phyloP scores from a whole-genome alignment of 2,329 filamentous ascomycete species.

The Penicillium concentricum region DNA sequence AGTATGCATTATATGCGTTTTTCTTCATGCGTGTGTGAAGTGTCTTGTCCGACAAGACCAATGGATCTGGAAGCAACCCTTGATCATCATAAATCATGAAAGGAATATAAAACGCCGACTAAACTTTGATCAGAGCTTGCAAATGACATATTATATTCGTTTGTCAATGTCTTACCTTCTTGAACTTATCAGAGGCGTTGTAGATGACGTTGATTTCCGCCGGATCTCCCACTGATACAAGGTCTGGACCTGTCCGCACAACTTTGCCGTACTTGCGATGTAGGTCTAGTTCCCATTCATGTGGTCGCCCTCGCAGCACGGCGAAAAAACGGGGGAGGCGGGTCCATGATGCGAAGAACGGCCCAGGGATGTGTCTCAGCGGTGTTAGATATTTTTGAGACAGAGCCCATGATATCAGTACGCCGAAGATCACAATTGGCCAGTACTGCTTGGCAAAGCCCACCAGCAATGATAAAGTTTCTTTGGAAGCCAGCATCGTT shows the following conservation, averaged over 20 bases:
- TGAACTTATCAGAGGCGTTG: too few relatives aligned
- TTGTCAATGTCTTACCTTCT: too few relatives aligned
- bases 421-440: neutral
- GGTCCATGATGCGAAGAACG: neutral
- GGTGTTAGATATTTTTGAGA: neutral
- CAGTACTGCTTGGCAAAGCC: neutral
- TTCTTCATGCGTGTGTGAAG: too few relatives aligned
- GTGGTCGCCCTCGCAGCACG: neutral
- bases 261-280: neutral
- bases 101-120: too few relatives aligned
- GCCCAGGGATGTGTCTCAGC: neutral
- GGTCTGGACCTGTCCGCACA: neutral
- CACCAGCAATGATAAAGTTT: neutral
- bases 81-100: too few relatives aligned
- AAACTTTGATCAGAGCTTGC: too few relatives aligned
- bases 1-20: too few relatives aligned
- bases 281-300: neutral
- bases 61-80: too few relatives aligned
- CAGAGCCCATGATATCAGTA: neutral
- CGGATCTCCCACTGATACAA: too few relatives aligned
- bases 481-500: neutral
- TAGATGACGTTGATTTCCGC: too few relatives aligned
- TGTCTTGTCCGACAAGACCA: too few relatives aligned
- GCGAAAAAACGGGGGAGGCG: neutral
- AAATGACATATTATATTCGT: too few relatives aligned